A percentile compares a stretch with the other conserved stretches of the same genome.
Conservation (phyloP, 805 yeast species). For the Metschnikowia matae region DNA sequence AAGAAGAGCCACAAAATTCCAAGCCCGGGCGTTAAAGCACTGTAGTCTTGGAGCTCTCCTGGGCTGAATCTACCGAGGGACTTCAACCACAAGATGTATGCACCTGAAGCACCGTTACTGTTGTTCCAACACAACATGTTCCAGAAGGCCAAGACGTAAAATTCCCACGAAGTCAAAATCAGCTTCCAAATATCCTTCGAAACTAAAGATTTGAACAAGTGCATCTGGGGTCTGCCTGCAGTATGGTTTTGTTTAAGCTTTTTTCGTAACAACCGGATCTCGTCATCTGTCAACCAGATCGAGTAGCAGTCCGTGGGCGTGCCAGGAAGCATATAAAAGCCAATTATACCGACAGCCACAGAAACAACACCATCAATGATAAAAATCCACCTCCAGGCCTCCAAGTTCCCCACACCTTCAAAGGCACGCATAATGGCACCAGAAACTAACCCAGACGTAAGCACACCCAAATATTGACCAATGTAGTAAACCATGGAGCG, state of each 20-base stretch:
- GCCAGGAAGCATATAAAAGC: conserved; percentile 20
- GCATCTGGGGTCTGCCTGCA: conserved; percentile 16
- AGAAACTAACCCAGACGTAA: conserved; percentile 27
- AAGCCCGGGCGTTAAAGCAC: conserved; percentile 45
- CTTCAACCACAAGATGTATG: conserved; percentile 57
- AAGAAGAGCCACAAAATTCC: conserved; percentile 38
- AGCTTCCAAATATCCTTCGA: conserved; percentile 45
- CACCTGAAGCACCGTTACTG: conserved; percentile 52
- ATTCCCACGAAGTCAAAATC: conserved; percentile 54
- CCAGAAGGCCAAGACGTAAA: conserved; percentile 52
- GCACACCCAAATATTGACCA: conserved; percentile 29
- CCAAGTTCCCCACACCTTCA: conserved; percentile 13
- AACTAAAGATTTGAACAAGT: conserved; percentile 14
- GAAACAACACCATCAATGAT: conserved; percentile 17
- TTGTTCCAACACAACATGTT: conserved; percentile 62
- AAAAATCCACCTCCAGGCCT: conserved; percentile 19
- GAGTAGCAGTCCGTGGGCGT: conserved; percentile 18
- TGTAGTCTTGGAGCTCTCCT: conserved; percentile 34
- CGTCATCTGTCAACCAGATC: conserved; percentile 17
- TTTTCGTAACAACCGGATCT: conserved; percentile 36
- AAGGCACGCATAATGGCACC: conserved; percentile 18
- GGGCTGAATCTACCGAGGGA: conserved; percentile 23
- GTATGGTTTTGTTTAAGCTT: conserved; percentile 16
- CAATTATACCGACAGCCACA: conserved; percentile 15
- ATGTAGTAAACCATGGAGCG: conserved; percentile 25